Percentiles rank a stretch among this genome's conserved stretches.
Evolutionary conservation across 2,329 filamentous ascomycete genomes (phyloP).

Genomic region (Alternaria tenuissima): DNA sequence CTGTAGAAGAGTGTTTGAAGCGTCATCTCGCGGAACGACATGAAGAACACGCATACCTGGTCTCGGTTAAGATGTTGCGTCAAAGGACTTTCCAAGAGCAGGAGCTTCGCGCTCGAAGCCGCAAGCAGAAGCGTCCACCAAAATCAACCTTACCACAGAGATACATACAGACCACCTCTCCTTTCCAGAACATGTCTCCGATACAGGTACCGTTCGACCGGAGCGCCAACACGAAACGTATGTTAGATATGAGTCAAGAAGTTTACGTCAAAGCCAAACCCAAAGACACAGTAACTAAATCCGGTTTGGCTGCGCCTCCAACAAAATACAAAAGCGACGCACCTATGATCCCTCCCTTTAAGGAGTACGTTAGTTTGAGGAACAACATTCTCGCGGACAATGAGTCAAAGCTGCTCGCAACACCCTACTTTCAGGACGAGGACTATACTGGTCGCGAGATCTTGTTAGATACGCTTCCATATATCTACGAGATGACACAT

Average conservation of each 20-base stretch:
- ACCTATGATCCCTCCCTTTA: slow-evolving; percentile 48
- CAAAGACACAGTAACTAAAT: slow-evolving; percentile 18
- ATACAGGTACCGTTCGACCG: slow-evolving; percentile 23
- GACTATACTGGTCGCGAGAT: slow-evolving; percentile 21
- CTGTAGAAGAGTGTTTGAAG: slow-evolving; percentile 22
- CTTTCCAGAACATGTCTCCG: slow-evolving; percentile 32
- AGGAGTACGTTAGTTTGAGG: slow-evolving; percentile 53
- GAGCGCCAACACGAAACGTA: not conserved
- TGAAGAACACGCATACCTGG: slow-evolving; percentile 27
- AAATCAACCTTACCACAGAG: slow-evolving; percentile 9
- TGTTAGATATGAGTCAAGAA: slow-evolving; percentile 26
- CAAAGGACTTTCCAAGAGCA: slow-evolving; percentile 34
- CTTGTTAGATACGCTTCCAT: slow-evolving; percentile 38
- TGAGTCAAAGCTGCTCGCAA: slow-evolving; percentile 51
- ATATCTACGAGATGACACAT: slow-evolving; percentile 38
- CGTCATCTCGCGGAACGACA: slow-evolving; percentile 21
- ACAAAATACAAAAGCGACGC: slow-evolving; percentile 30
- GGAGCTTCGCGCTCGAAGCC: slow-evolving; percentile 18
- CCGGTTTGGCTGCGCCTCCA: slow-evolving; percentile 11
- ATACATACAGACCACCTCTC: slow-evolving; percentile 30
- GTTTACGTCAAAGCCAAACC: slow-evolving; percentile 21
- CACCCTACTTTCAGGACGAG: slow-evolving; percentile 45
- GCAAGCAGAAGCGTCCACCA: not conserved
- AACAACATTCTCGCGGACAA: slow-evolving; percentile 55
- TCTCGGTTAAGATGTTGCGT: slow-evolving; percentile 24